Base-by-base conservation (phyloP, 2,329 filamentous ascomycete species). In the Ploettnerulaceae sp. region DNA sequence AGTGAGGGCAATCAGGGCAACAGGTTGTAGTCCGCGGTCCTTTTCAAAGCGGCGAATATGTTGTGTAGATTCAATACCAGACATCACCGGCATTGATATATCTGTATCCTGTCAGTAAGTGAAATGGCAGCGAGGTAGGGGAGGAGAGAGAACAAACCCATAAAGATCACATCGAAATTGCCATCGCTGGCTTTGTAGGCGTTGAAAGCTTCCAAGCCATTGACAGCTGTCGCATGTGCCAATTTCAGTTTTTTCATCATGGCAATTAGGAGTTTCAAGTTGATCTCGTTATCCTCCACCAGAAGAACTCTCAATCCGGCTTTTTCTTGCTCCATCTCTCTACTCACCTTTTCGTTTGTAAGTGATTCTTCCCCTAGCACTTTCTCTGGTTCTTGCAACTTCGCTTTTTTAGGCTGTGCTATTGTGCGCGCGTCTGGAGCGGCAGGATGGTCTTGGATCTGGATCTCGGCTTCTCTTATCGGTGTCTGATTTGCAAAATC, bases 41-140 rank as follows among this genome's bases (percentile, higher is more conserved):
- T 64, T 62, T 55, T 78, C 75, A 17, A 71, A 67, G 2, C 69
- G 65, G 2, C 75, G 68, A 17, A 79, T 77, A 39, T 66, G 66
- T 4, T 66, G 65, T 15, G 73, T 76, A 0, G 69, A 65, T 39
- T 72, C 68, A 12, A 75, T 60, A 0, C 72, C 72, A 44, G 76
- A 69, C 66, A 79, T 74, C 3, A 77, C 64, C 0, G 75, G 76
- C 76, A 79, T 79, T 46, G 69, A 70, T 8, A 78, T 69, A 52
- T 79, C 76, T 68, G 66, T 11, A 17, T 14, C n/a, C 20, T n/a
- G 24, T 49, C 21, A 49, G 47, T 38, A 32, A 5, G 7, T n/a
- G 14, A 29, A 11, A 24, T 18, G n/a, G 18, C 38, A 20, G 22
- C 11, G 17, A 38, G 20, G 28, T 12, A 7, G 26, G 22, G 9